Evolutionary conservation across 2,329 filamentous ascomycete genomes (phyloP), one percentile per base, ranked within the genome.

Genomic region (Cryphonectria radicalis): DNA sequence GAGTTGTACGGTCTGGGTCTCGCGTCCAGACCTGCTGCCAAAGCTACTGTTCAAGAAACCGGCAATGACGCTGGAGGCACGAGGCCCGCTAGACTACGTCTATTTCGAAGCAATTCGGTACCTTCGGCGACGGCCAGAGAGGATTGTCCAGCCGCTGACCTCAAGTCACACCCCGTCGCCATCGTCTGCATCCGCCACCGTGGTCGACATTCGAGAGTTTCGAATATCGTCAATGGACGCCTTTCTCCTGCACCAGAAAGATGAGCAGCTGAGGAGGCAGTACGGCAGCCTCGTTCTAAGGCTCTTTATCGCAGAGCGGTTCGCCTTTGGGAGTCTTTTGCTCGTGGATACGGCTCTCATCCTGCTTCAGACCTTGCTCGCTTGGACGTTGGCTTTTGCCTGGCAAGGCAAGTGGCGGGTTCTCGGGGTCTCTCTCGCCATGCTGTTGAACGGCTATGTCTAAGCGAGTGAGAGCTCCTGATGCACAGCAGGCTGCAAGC

Each of bases 1-100:
- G 71, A 91, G 85, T 74, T 81, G 83, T 55, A 92, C 90, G 0
- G 77, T 91, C 10, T 86, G 83, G 80, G 79, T 91, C 13, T 88
- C 89, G 7, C 83, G 83, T 17, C 86, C 87, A 0, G 82, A 88
- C 17, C 75, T 88, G 1, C 79, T 92, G 13, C 81, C 82, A 25
- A 80, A 80, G 43, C 75, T 85, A 10, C 81, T 85, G 40, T 74
- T 85, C 57, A 84, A 83, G 74, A 83, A 79, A 60, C 77, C 78
- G 0, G 74, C 80, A 3, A 77, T 79, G 5, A 76, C 80, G 5
- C 74, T 85, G 40, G 76, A 80, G 32, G 76, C 80, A 4, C 75
- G 77, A 1, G 82, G 73, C 40, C 70, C 80, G 11, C n/a, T 77
- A 5, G 83, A 87, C 57, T 85, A 79, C 74, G 35, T 77, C 32